phyloP scores from a whole-genome alignment of 2,329 filamentous ascomycete species.

The Stachybotrys chlorohalonatus region DNA sequence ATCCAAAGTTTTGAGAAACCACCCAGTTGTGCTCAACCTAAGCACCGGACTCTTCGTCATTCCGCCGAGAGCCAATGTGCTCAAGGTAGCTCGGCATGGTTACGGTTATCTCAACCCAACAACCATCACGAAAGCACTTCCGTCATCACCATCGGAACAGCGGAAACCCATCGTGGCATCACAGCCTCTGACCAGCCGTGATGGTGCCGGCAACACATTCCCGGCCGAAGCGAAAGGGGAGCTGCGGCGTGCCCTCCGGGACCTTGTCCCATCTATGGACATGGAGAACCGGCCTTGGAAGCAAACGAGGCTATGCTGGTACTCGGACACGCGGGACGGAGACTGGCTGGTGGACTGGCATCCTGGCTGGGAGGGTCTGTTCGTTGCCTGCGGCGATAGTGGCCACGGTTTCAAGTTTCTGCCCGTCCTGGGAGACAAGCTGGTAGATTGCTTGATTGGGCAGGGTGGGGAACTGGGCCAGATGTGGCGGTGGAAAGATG shows the following conservation, averaged over 20 bases:
- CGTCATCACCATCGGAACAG: slow-evolving; percentile 15
- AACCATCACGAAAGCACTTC: slow-evolving; percentile 22
- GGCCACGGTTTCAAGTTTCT: slow-evolving; percentile 63
- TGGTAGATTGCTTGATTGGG: slow-evolving; percentile 45
- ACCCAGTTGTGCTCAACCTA: slow-evolving; percentile 67
- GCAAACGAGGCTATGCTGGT: slow-evolving; percentile 63
- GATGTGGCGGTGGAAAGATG: slow-evolving; percentile 57
- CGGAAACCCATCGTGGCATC: slow-evolving; percentile 23
- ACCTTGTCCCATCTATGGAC: slow-evolving; percentile 48
- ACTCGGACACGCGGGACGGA: slow-evolving; percentile 61
- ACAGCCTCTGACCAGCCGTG: slow-evolving; percentile 23
- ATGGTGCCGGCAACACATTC: slow-evolving; percentile 36
- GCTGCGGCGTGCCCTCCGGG: slow-evolving; percentile 50
- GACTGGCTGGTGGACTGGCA: slow-evolving; percentile 67
- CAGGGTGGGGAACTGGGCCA: slow-evolving; percentile 39
- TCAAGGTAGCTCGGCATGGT: slow-evolving; percentile 63
- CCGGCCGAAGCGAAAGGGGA: slow-evolving; percentile 52
- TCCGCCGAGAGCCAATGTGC: slow-evolving; percentile 50
- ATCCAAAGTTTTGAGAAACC: slow-evolving; percentile 51
- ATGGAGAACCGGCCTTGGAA: slow-evolving; percentile 52
- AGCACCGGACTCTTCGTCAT: slow-evolving; percentile 66
- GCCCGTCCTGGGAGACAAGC: slow-evolving; percentile 54
- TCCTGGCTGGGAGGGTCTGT: slow-evolving; percentile 48
- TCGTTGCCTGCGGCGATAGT: slow-evolving; percentile 54
- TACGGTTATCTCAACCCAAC: slow-evolving; percentile 57